Evolutionary conservation across 768 basidiomycete genomes (phyloP), one percentile per base, ranked within the genome.

Genomic region (Kwoniella sp.): DNA sequence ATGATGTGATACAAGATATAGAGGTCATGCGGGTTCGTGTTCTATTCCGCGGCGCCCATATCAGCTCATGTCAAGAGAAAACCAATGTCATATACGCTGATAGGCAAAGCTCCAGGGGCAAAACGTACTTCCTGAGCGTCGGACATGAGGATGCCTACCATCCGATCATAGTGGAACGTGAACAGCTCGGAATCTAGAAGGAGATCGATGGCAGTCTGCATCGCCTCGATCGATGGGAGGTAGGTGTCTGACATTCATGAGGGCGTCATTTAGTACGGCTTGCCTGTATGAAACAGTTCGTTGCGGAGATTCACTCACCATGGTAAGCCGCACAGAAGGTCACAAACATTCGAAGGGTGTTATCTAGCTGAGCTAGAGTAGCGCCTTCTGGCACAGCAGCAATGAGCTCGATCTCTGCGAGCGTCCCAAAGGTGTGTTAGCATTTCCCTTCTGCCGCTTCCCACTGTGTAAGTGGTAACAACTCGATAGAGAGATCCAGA

Each of bases 341-440:
- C 60, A 92, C 80, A 78, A 88, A 95, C 67, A 89, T 86, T 72
- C 86, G 83, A 55, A 96, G 78, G 0, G 90, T 86, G 27, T 87
- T 85, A 78, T 98, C 95, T 7, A 98, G 84, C 60, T 86, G 83
- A 2, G 85, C 84, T 22, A 98, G 83, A 0, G 88, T 90, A 12
- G 81, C 79, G 66, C 87, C 84, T 36, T 83, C 84, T 1, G 88
- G 87, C 8, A 94, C 79, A 50, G 83, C 83, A 29, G 95, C 78
- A 44, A 89, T 85, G 60, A 93, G 92, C 55, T 95, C 92, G 26
- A 97, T 85, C 80, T 98, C 95, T 97, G 71, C 52, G n/a, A n/a
- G n/a, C n/a, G n/a, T n/a, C n/a, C n/a, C n/a, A n/a, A n/a, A n/a
- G n/a, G n/a, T n/a, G n/a, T n/a, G n/a, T n/a, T n/a, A n/a, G n/a